Percentiles rank a stretch among this genome's conserved stretches.
These are phyloP conservation scores for Scheffersomyces illinoinensis DNA, from an alignment of 1,139 yeast species.

Conservation along the genomic window DNA sequence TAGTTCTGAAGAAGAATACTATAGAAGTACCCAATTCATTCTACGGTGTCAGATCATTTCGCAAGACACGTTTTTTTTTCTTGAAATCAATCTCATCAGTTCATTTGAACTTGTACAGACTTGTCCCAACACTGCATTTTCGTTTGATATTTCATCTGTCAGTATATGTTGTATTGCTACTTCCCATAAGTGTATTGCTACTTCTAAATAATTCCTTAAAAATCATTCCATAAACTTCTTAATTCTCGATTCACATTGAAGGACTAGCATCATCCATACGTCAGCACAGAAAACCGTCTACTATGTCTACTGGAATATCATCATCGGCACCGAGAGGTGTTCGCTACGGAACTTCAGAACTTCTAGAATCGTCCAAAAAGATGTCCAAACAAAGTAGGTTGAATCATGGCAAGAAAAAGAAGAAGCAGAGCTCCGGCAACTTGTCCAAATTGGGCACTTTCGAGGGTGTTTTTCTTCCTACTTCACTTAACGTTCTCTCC, in stretches of 20 bases:
- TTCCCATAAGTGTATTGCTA: background rate
- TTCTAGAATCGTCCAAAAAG: background rate
- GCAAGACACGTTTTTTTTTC: background rate
- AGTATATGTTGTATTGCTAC: background rate
- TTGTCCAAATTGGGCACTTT: conserved; percentile 62
- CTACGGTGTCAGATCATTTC: background rate
- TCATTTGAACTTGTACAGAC: background rate
- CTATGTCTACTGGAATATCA: background rate
- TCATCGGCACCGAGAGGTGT: background rate
- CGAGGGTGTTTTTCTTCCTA: conserved; percentile 78
- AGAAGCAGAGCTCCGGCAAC: conserved; percentile 1
- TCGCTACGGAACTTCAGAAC: background rate
- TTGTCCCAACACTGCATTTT: background rate
- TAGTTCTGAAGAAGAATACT: background rate
- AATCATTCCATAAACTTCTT: background rate
- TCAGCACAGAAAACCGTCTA: background rate
- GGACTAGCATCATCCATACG: background rate
- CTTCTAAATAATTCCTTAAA: background rate
- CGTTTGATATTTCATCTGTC: background rate
- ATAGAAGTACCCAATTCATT: background rate
- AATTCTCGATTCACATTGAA: no score
- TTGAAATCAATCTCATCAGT: background rate
- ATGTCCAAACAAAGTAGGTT: background rate
- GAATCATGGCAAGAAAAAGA: background rate
- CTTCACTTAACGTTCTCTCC: conserved; percentile 73